Conservation (phyloP, 345 rosid species). For the Aquilaria yunnanensis region DNA sequence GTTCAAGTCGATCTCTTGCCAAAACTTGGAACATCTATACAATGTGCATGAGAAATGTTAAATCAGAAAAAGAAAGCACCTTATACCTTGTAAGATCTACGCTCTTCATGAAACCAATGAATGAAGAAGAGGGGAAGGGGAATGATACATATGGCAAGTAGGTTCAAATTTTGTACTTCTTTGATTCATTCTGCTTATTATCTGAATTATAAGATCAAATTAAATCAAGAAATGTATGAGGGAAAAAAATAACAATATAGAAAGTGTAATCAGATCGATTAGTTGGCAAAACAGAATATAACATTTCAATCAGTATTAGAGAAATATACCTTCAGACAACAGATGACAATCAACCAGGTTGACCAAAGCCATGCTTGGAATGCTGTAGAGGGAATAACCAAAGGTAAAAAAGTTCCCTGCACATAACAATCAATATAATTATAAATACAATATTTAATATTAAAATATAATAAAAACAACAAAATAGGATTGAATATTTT, state of each 20-base stretch:
- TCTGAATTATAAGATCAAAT: too few relatives aligned
- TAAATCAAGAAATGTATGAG: too few relatives aligned
- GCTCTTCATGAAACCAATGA: too few relatives aligned
- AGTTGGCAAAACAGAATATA: neutral
- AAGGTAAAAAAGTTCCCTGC: constrained; percentile 89
- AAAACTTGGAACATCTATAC: constrained; percentile 96
- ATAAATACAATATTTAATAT: neutral
- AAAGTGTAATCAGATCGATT: too few relatives aligned
- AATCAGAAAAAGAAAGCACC: neutral
- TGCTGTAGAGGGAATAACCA: constrained; percentile 80
- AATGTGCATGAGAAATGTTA: constrained; percentile 7
- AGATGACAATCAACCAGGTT: constrained; percentile 72
- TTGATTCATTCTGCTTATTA: too few relatives aligned
- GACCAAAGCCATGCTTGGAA: constrained; percentile 88
- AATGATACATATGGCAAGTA: too few relatives aligned
- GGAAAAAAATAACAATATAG: too few relatives aligned
- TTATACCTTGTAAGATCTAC: too few relatives aligned
- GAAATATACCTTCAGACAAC: constrained; percentile 72
- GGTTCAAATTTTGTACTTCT: too few relatives aligned
- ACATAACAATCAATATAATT: constrained; percentile 9
- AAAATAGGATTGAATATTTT: constrained; percentile 1
- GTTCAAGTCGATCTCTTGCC: constrained; percentile 96
- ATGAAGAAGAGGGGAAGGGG: too few relatives aligned
- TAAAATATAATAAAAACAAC: neutral
- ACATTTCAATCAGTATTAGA: constrained; percentile 11